These are phyloP conservation scores for Prunus fruticosa DNA, from an alignment of 306 rosid genomes.

Conservation along the genomic window DNA sequence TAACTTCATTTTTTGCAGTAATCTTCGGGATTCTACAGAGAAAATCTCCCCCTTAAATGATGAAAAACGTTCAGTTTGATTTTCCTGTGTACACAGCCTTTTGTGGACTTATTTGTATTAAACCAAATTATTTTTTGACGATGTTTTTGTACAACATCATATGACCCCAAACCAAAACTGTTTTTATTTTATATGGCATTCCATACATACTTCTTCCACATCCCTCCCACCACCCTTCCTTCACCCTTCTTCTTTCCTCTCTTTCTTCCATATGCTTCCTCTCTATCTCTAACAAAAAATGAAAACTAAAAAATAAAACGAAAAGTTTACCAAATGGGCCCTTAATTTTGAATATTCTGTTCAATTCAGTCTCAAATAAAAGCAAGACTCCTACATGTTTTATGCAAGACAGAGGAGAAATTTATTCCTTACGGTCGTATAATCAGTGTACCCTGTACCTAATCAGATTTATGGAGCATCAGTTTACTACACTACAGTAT, in stretches of 20 bases:
- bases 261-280: too few relatives aligned
- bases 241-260: too few relatives aligned
- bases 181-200: background rate
- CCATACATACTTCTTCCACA: too few relatives aligned
- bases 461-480: background rate
- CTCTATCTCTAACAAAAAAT: too few relatives aligned
- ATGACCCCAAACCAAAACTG: background rate
- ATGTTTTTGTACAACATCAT: background rate
- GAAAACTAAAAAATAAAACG: too few relatives aligned
- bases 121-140: background rate
- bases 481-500: background rate
- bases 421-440: conserved; percentile 1
- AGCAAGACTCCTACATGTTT: background rate
- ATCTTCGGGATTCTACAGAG: background rate
- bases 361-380: background rate
- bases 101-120: background rate
- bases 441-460: background rate
- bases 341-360: background rate
- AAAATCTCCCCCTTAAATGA: background rate
- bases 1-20: too few relatives aligned
- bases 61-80: background rate
- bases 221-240: too few relatives aligned
- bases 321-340: too few relatives aligned
- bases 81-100: background rate
- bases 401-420: background rate